Percentiles rank a stretch among this genome's conserved stretches.
Evolutionary conservation across 768 basidiomycete species (phyloP).

Genomic region (Macrolepiota dolichaula): DNA sequence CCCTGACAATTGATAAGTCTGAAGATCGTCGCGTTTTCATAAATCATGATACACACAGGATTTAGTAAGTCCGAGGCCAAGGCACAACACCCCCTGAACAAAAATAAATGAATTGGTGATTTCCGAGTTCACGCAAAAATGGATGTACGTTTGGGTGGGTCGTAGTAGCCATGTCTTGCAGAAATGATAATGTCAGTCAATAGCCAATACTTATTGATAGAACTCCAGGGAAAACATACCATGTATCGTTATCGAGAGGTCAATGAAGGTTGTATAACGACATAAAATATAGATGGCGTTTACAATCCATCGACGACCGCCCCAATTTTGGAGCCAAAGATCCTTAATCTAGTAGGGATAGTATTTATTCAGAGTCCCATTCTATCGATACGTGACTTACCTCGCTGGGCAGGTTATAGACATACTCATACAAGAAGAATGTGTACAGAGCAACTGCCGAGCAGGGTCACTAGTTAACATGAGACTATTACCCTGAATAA

Average conservation of each 20-base stretch:
- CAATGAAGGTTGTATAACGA: neutral
- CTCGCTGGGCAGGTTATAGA: neutral
- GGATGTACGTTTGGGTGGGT: neutral
- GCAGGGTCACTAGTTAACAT: neutral
- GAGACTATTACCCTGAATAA: neutral
- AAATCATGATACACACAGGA: neutral
- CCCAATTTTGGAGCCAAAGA: neutral
- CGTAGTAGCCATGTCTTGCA: neutral
- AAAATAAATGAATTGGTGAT: neutral
- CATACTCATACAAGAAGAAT: neutral
- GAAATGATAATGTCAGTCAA: neutral
- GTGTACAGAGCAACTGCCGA: neutral
- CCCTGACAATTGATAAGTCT: neutral
- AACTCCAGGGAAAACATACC: neutral
- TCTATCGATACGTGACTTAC: neutral
- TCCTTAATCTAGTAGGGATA: neutral
- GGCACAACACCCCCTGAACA: neutral
- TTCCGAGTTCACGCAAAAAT: neutral
- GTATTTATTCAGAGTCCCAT: neutral
- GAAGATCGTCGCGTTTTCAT: neutral
- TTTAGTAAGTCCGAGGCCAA: neutral
- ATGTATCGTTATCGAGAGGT: neutral
- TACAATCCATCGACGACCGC: neutral
- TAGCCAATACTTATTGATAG: too few relatives aligned
- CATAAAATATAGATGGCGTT: neutral